Evolutionary conservation across 2,329 filamentous ascomycete genomes (phyloP).

Genomic region (Cladosporium sp.): DNA sequence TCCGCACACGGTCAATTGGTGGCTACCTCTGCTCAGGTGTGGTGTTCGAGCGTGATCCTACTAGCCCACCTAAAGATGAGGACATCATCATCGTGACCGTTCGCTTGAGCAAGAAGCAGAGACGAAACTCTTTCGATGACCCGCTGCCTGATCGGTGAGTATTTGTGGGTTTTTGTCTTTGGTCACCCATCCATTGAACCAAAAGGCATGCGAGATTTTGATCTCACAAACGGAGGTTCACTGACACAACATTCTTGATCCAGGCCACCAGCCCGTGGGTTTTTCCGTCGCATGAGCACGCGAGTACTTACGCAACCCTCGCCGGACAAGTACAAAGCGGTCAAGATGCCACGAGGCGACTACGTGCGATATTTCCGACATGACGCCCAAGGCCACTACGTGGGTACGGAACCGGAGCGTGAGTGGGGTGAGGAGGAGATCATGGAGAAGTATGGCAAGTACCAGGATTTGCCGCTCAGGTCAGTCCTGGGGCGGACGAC

Average conservation of each 20-base stretch:
- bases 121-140: slow-evolving; percentile 7
- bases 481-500: neutral
- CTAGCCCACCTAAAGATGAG: neutral
- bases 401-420: slow-evolving; percentile 27
- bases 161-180: neutral
- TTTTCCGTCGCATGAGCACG: slow-evolving; percentile 26
- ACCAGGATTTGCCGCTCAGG: slow-evolving; percentile 21
- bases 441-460: slow-evolving; percentile 21
- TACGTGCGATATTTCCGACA: slow-evolving; percentile 25
- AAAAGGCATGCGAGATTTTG: neutral
- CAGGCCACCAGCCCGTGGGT: slow-evolving; percentile 23
- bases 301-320: slow-evolving; percentile 17
- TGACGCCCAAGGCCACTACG: slow-evolving; percentile 26
- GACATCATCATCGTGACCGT: slow-evolving; percentile 29
- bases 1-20: slow-evolving; percentile 2
- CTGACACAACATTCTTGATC: no score
- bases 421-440: slow-evolving; percentile 26
- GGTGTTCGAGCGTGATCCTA: slow-evolving; percentile 1
- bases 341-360: slow-evolving; percentile 30
- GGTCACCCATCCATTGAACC: no score
- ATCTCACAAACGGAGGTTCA: neutral
- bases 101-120: slow-evolving; percentile 12
- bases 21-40: neutral
- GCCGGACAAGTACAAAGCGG: slow-evolving; percentile 22
- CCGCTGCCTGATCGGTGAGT: slow-evolving; percentile 11